A percentile compares a stretch with the other conserved stretches of the same genome.
Conservation (phyloP, 1,284 basidiomycete genomes). For the Fomitiporia mediterranea region DNA sequence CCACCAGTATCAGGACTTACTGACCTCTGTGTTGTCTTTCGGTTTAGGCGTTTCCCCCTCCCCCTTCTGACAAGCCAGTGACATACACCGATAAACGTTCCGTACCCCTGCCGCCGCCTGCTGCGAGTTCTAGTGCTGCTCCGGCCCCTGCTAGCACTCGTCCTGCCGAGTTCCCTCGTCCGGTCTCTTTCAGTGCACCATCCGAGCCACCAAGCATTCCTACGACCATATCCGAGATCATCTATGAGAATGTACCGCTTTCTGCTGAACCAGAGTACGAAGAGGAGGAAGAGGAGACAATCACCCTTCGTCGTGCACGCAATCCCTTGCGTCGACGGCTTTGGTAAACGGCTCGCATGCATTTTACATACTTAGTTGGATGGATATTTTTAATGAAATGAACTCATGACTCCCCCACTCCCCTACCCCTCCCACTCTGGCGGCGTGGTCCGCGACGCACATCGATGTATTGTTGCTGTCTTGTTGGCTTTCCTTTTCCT, state of each 20-base stretch:
- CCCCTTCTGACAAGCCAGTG: constrained; percentile 39
- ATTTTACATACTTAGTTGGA: not conserved
- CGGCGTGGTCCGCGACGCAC: not conserved
- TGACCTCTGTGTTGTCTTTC: constrained; percentile 32
- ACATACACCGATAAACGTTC: constrained; percentile 47
- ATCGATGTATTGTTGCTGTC: constrained; percentile 11
- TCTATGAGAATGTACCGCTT: constrained; percentile 45
- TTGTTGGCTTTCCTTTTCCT: not conserved
- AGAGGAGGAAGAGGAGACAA: constrained; percentile 15
- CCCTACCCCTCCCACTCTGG: not conserved
- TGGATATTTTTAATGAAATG: not conserved
- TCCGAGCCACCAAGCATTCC: constrained; percentile 52
- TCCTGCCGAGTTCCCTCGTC: constrained; percentile 65
- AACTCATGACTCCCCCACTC: not conserved
- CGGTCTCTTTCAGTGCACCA: constrained; percentile 51
- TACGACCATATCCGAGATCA: constrained; percentile 65
- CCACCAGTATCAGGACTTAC: constrained; percentile 28
- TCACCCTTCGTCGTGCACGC: constrained; percentile 11
- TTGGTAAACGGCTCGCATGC: constrained; percentile 6
- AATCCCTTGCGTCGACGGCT: constrained; percentile 8
- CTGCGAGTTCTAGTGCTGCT: constrained; percentile 51
- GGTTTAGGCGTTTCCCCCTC: constrained; percentile 21
- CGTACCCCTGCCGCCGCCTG: constrained; percentile 57
- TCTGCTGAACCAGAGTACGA: constrained; percentile 6
- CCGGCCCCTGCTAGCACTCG: constrained; percentile 71